These are phyloP conservation scores for Scheffersomyces lignicola DNA, from an alignment of 1,139 yeast species.

Conservation along the genomic window DNA sequence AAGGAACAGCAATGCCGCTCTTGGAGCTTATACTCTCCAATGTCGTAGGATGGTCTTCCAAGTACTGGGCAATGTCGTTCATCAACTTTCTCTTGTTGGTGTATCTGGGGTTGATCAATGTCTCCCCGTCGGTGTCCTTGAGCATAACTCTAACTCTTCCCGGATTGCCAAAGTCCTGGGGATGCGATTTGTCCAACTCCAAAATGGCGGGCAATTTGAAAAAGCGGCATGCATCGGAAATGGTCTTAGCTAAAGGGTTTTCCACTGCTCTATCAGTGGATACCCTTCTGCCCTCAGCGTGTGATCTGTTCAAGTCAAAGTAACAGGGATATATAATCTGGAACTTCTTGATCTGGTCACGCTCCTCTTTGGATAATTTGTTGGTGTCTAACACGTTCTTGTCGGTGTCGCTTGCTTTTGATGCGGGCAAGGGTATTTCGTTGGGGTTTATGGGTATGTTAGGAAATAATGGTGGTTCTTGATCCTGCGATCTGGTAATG, in stretches of 20 bases:
- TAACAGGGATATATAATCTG: constrained; percentile 88
- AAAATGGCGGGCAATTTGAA: constrained; percentile 55
- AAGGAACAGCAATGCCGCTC: constrained; percentile 60
- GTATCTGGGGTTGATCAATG: constrained; percentile 36
- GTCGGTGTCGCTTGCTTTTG: constrained; percentile 9
- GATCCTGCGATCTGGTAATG: constrained; percentile 65
- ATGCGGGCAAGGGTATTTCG: constrained; percentile 10
- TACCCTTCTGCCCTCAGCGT: constrained; percentile 83
- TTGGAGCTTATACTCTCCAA: constrained; percentile 54
- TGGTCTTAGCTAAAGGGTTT: constrained; percentile 83
- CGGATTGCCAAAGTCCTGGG: constrained; percentile 96
- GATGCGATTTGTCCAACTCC: constrained; percentile 86
- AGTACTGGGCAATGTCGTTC: constrained; percentile 58
- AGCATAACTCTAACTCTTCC: constrained; percentile 83
- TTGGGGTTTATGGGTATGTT: constrained; percentile 16
- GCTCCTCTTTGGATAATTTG: constrained; percentile 47
- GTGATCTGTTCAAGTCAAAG: constrained; percentile 77
- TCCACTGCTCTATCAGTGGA: constrained; percentile 64
- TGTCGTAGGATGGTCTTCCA: constrained; percentile 71
- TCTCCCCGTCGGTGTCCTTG: constrained; percentile 49
- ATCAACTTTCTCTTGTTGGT: constrained; percentile 68
- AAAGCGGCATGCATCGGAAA: constrained; percentile 62
- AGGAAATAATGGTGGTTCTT: constrained; percentile 28
- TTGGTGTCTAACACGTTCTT: constrained; percentile 38
- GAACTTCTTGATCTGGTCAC: constrained; percentile 63